These are phyloP conservation scores for Neonectria faginata DNA, from an alignment of 2,329 filamentous ascomycete species.

Conservation along the genomic window DNA sequence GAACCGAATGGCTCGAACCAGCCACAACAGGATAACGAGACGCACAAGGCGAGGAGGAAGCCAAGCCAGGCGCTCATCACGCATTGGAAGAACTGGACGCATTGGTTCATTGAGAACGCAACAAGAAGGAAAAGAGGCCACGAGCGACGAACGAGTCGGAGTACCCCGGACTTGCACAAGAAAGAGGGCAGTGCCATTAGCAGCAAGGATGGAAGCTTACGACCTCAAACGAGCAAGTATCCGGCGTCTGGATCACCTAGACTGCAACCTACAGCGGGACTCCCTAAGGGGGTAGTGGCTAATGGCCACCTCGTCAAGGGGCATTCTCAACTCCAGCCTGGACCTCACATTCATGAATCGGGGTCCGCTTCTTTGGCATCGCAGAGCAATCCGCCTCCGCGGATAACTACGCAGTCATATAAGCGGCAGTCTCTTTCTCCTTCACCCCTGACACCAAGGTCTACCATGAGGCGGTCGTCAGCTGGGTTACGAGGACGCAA, in stretches of 20 bases:
- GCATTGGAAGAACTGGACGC: conserved; percentile 73
- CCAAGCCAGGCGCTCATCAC: conserved; percentile 69
- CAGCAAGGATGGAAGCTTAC: conserved; percentile 65
- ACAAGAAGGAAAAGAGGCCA: conserved; percentile 63
- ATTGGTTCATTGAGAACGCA: conserved; percentile 72
- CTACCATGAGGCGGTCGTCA: conserved; percentile 85
- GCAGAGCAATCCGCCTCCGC: conserved; percentile 47
- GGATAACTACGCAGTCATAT: conserved; percentile 57
- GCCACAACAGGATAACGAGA: conserved; percentile 46
- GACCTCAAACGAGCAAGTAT: conserved; percentile 71
- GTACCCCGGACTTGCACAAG: conserved; percentile 68
- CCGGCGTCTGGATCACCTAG: conserved; percentile 54
- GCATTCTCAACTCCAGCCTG: conserved; percentile 31
- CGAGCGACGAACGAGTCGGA: conserved; percentile 65
- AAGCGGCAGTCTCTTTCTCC: conserved; percentile 87
- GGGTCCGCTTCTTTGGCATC: conserved; percentile 43
- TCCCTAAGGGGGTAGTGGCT: conserved; percentile 64
- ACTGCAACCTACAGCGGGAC: conserved; percentile 54
- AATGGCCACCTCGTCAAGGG: conserved; percentile 60
- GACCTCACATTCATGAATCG: conserved; percentile 36
- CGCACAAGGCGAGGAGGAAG: conserved; percentile 65
- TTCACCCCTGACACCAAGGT: conserved; percentile 87
- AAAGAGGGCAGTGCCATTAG: conserved; percentile 60
- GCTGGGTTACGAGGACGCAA: conserved; percentile 89
- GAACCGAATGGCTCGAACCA: conserved; percentile 49